A percentile compares a stretch with the other conserved stretches of the same genome.
Conservation (phyloP, 352 stramenopile genomes). For the Phytophthora boehmeriae region DNA sequence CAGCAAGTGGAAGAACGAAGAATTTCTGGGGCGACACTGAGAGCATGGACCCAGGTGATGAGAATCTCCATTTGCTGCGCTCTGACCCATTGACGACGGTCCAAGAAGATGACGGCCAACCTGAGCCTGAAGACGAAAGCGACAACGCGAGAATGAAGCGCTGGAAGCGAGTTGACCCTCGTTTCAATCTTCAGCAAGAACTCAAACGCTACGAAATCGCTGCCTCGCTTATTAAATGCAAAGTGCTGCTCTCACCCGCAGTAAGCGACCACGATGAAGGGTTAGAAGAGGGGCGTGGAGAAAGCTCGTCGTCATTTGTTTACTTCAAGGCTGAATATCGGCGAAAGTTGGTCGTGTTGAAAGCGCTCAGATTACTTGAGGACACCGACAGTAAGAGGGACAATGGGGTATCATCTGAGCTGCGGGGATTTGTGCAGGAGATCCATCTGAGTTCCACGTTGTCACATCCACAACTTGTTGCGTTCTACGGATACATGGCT, state of each 20-base stretch:
- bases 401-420: neutral
- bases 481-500: slow-evolving; percentile 33
- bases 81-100: slow-evolving; percentile 20
- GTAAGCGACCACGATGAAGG: neutral
- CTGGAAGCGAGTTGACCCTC: neutral
- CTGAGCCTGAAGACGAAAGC: slow-evolving; percentile 13
- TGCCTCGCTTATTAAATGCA: slow-evolving; percentile 12
- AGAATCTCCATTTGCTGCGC: slow-evolving; percentile 23
- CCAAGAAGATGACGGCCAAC: slow-evolving; percentile 14
- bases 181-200: slow-evolving; percentile 23
- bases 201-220: slow-evolving; percentile 23
- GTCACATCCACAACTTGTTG: slow-evolving; percentile 36
- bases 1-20: slow-evolving; percentile 18
- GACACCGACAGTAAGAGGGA: neutral
- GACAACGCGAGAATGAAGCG: slow-evolving; percentile 7
- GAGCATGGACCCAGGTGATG: slow-evolving; percentile 23
- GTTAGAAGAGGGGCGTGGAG: neutral
- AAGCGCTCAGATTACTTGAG: slow-evolving; percentile 13
- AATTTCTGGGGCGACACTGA: slow-evolving; percentile 26
- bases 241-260: slow-evolving; percentile 3
- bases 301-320: slow-evolving; percentile 23
- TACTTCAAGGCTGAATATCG: slow-evolving; percentile 37
- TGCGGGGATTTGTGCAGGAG: slow-evolving; percentile 32
- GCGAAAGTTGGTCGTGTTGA: slow-evolving; percentile 24
- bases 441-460: slow-evolving; percentile 34